A percentile compares a stretch with the other conserved stretches of the same genome.
These are phyloP conservation scores for Fremontodendron californicum DNA, from an alignment of 345 rosid genomes.

Conservation along the genomic window DNA sequence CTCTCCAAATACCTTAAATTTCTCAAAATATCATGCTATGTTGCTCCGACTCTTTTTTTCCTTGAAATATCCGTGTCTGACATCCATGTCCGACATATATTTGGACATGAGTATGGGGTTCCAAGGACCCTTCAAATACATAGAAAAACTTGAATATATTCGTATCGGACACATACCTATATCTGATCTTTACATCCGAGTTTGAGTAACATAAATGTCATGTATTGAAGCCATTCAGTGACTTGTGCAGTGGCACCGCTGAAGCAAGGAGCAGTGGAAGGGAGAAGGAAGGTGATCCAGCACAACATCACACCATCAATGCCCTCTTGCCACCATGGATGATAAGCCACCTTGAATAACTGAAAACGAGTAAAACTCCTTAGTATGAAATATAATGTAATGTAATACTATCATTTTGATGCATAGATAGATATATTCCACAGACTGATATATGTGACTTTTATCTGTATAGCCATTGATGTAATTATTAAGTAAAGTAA, in stretches of 20 bases:
- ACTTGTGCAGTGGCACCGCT: conserved; percentile 7
- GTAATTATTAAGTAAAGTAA: neutral
- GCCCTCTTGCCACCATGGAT: conserved; percentile 55
- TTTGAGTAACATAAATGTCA: neutral
- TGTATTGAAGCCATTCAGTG: neutral
- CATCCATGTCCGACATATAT: too few relatives aligned
- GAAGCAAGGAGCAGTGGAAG: conserved; percentile 9
- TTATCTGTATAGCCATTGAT: neutral
- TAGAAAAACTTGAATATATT: too few relatives aligned
- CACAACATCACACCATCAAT: conserved; percentile 18
- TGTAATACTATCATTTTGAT: neutral
- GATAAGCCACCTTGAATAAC: conserved; percentile 34
- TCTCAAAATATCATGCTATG: too few relatives aligned
- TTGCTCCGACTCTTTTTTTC: too few relatives aligned
- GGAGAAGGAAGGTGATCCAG: conserved; percentile 23
- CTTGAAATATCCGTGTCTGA: too few relatives aligned
- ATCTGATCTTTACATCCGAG: neutral
- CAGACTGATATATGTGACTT: neutral
- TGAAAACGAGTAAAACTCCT: neutral
- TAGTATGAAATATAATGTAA: neutral
- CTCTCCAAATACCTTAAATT: neutral
- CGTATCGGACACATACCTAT: too few relatives aligned
- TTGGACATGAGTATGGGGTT: too few relatives aligned
- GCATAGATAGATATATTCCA: neutral
- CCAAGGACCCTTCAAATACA: neutral